Percentiles rank a stretch among this genome's conserved stretches.
These are phyloP conservation scores for Phalaenopsis hybrid DNA, from an alignment of 116 monocot genomes.

Conservation along the genomic window DNA sequence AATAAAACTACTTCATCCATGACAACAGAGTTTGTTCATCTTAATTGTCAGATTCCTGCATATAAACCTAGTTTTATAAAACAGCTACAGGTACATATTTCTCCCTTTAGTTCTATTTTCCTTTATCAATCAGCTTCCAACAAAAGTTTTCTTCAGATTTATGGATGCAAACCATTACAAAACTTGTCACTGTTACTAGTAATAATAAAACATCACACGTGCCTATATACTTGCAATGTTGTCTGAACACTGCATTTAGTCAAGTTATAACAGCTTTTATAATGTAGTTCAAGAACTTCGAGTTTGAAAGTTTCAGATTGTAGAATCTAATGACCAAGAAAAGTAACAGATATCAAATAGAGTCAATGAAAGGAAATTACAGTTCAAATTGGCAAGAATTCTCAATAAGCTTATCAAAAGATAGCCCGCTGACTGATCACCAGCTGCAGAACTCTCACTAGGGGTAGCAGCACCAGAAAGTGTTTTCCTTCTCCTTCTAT, in stretches of 20 bases:
- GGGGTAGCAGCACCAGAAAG: conserved; percentile 30
- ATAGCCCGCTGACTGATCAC: conserved; percentile 38
- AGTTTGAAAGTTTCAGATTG: background rate
- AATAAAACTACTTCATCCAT: too few relatives aligned
- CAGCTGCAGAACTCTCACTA: conserved; percentile 30
- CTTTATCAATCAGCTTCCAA: background rate
- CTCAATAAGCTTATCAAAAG: conserved; percentile 61
- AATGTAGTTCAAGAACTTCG: background rate
- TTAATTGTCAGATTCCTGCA: too few relatives aligned
- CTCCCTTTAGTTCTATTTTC: too few relatives aligned
- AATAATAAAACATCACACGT: background rate
- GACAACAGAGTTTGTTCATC: too few relatives aligned
- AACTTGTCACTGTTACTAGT: background rate
- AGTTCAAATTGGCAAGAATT: conserved; percentile 57
- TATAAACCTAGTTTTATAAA: too few relatives aligned
- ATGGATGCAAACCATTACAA: background rate
- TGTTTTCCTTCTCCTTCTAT: conserved; percentile 72
- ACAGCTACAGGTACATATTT: too few relatives aligned
- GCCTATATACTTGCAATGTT: background rate
- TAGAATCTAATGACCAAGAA: background rate
- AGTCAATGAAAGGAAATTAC: conserved; percentile 25
- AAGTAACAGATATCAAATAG: background rate
- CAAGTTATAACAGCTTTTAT: background rate
- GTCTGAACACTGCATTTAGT: background rate
- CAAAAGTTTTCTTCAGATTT: background rate